A percentile compares a stretch with the other conserved stretches of the same genome.
Evolutionary conservation across 305 asterid species (phyloP).

Genomic region (Rubia tinctorum): DNA sequence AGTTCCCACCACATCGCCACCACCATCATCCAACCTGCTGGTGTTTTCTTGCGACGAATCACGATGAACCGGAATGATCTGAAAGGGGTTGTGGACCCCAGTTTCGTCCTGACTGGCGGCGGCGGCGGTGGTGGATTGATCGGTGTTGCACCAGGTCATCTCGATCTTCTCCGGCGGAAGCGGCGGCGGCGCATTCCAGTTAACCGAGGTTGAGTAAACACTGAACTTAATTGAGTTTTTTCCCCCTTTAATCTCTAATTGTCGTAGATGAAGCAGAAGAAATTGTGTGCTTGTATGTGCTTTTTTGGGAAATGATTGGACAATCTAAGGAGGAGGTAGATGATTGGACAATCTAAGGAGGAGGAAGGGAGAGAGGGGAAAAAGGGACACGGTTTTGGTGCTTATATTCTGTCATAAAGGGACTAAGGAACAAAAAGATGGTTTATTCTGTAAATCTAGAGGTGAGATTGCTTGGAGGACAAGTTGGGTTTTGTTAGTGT

Average conservation of each 20-base stretch:
- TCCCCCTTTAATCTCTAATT: background rate
- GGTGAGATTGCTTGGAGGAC: slow-evolving; percentile 79
- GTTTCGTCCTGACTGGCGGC: slow-evolving; percentile 19
- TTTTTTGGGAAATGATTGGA: slow-evolving; percentile 14
- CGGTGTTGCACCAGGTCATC: slow-evolving; percentile 53
- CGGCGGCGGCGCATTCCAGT: slow-evolving; percentile 31
- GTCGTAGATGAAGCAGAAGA: slow-evolving; percentile 36
- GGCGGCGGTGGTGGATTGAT: slow-evolving; percentile 15
- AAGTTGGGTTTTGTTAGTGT: slow-evolving; percentile 53
- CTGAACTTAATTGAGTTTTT: background rate
- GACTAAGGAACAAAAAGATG: slow-evolving; percentile 18
- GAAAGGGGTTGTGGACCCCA: slow-evolving; percentile 21
- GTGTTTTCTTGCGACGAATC: slow-evolving; percentile 25
- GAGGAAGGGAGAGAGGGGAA: slow-evolving; percentile 11
- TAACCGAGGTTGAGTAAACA: background rate
- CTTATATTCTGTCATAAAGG: slow-evolving; percentile 34
- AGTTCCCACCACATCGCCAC: slow-evolving; percentile 23
- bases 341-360: background rate
- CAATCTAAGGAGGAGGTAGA: background rate
- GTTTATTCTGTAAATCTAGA: slow-evolving; percentile 17
- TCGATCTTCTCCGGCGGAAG: slow-evolving; percentile 9
- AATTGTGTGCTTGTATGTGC: slow-evolving; percentile 11
- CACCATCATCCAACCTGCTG: slow-evolving; percentile 18
- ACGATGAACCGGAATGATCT: slow-evolving; percentile 28
- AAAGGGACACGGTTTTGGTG: slow-evolving; percentile 21